phyloP scores from a whole-genome alignment of 2,329 filamentous ascomycete genomes.

The Phoma herbarum region DNA sequence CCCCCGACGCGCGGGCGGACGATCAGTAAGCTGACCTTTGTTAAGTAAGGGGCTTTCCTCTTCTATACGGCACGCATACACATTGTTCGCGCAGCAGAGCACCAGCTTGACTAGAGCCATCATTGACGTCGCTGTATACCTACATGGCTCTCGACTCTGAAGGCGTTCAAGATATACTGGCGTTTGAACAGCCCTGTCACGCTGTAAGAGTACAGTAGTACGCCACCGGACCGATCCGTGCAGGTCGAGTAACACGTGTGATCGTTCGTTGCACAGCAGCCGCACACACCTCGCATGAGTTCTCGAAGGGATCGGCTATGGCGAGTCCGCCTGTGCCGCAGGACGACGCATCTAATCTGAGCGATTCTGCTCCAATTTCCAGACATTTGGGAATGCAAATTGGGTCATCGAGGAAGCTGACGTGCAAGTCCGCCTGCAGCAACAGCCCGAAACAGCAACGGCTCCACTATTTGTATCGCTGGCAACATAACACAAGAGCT shows the following conservation, averaged over 20 bases:
- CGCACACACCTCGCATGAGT: conserved; percentile 11
- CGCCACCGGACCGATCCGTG: conserved; percentile 18
- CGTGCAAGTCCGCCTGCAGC: conserved; percentile 9
- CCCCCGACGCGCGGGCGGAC: background rate
- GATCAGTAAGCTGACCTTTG: conserved; percentile 2
- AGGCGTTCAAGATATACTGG: conserved; percentile 1
- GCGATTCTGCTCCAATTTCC: conserved; percentile 3
- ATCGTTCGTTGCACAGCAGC: conserved; percentile 11
- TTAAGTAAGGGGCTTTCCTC: conserved; percentile 11
- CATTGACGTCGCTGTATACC: background rate
- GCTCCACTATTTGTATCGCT: conserved; percentile 17
- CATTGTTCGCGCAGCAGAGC: background rate
- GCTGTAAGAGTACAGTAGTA: conserved; percentile 7
- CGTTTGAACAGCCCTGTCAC: background rate
- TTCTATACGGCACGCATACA: conserved; percentile 4
- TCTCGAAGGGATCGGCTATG: conserved; percentile 2
- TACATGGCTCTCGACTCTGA: background rate
- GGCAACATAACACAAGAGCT: conserved; percentile 18
- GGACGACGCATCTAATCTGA: background rate
- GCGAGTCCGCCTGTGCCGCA: conserved; percentile 5
- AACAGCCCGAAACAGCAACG: conserved; percentile 4
- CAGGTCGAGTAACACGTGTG: conserved; percentile 17
- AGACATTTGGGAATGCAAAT: conserved; percentile 13
- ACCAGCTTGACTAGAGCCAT: background rate
- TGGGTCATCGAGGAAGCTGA: conserved; percentile 1